A percentile compares a stretch with the other conserved stretches of the same genome.
phyloP scores from a whole-genome alignment of 257 asterid genomes.

The Apocynum venetum region DNA sequence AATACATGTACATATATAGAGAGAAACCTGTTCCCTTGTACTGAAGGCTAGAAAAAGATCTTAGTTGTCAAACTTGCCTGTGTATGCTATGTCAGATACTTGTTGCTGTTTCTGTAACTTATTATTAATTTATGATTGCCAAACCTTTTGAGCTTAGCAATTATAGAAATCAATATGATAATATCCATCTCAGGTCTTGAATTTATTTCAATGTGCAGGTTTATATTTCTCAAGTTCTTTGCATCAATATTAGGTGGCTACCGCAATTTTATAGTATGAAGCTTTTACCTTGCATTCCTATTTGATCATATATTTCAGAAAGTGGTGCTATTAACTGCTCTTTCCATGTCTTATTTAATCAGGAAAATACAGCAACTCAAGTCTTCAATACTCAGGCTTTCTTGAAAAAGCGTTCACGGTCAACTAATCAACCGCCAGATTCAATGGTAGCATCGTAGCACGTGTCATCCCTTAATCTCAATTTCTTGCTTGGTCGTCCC shows the following conservation, averaged over 20 bases:
- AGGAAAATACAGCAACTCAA: slow-evolving; percentile 85
- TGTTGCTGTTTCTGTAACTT: not conserved
- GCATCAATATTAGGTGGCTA: slow-evolving; percentile 96
- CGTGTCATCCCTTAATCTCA: slow-evolving; percentile 13
- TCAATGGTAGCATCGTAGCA: slow-evolving; percentile 59
- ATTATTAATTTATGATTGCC: not conserved
- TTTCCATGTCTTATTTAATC: slow-evolving; percentile 18
- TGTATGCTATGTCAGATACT: not conserved
- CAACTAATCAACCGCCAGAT: slow-evolving; percentile 88
- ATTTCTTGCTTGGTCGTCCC: slow-evolving; percentile 7
- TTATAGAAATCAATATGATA: not conserved
- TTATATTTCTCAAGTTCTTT: slow-evolving; percentile 78
- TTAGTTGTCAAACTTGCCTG: not conserved
- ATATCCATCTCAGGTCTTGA: slow-evolving; percentile 17
- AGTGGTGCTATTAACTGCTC: slow-evolving; percentile 27
- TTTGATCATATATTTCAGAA: slow-evolving; percentile 13
- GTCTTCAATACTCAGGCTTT: slow-evolving; percentile 91
- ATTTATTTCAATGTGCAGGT: slow-evolving; percentile 54
- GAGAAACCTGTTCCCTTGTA: not conserved
- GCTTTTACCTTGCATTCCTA: slow-evolving; percentile 34
- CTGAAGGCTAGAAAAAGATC: not conserved
- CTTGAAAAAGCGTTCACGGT: slow-evolving; percentile 88
- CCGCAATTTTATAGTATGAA: slow-evolving; percentile 87
- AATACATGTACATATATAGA: not conserved
- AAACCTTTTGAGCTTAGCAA: not conserved